These are phyloP conservation scores for Pythium volutum DNA, from an alignment of 352 stramenopile species.

Conservation along the genomic window DNA sequence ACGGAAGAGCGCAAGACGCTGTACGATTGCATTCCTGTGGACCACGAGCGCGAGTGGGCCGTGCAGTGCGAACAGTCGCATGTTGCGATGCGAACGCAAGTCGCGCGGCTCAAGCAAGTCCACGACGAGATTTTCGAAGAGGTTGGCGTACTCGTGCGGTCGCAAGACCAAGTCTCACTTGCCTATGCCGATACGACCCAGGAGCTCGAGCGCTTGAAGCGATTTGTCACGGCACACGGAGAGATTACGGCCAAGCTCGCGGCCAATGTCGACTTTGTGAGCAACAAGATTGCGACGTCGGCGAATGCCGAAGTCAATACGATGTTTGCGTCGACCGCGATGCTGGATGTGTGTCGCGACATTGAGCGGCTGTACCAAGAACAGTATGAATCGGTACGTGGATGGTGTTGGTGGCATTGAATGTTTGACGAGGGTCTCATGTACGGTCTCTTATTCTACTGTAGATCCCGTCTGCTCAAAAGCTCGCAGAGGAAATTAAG, in stretches of 20 bases:
- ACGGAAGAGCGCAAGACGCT: constrained; percentile 64
- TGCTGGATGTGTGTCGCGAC: constrained; percentile 77
- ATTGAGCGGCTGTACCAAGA: constrained; percentile 77
- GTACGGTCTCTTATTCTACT: background rate
- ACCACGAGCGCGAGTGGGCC: constrained; percentile 79
- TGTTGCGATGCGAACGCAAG: constrained; percentile 53
- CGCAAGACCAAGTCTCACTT: constrained; percentile 38
- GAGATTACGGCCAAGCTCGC: constrained; percentile 65
- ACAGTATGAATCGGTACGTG: constrained; percentile 69
- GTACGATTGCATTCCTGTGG: constrained; percentile 76
- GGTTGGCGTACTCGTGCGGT: constrained; percentile 46
- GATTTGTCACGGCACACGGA: constrained; percentile 39
- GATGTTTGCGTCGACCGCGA: constrained; percentile 79
- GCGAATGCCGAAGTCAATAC: constrained; percentile 50
- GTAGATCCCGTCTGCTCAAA: constrained; percentile 65
- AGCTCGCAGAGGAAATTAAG: constrained; percentile 61
- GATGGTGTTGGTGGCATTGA: background rate
- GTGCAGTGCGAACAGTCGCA: constrained; percentile 78
- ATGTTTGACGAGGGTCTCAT: background rate
- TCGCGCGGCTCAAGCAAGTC: constrained; percentile 56
- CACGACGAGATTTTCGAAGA: constrained; percentile 71
- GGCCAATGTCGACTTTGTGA: constrained; percentile 61
- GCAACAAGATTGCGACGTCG: constrained; percentile 57
- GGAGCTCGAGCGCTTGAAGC: constrained; percentile 52
- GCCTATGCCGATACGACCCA: constrained; percentile 43